phyloP scores from a whole-genome alignment of 148 eudicot genomes.

The Fagopyrum tataricum region DNA sequence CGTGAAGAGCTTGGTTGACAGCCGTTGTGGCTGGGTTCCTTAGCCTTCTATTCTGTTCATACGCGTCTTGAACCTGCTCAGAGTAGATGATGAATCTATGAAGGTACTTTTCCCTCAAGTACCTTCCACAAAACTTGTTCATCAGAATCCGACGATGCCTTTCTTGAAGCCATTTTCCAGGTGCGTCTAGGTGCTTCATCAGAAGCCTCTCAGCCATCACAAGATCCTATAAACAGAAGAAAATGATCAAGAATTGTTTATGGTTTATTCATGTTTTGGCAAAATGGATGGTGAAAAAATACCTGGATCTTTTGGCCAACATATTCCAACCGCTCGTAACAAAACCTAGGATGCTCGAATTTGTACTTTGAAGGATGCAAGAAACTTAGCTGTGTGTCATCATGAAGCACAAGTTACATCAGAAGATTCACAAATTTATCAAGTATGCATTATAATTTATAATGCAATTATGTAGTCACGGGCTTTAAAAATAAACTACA shows the following conservation, averaged over 20 bases:
- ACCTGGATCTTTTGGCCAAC: constrained; percentile 99
- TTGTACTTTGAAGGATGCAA: constrained; percentile 87
- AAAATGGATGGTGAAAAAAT: background rate
- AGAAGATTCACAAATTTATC: constrained; percentile 1
- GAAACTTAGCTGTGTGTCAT: constrained; percentile 60
- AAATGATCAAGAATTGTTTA: background rate
- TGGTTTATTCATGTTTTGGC: background rate
- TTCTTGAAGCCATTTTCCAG: constrained; percentile 79
- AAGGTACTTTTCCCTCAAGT: constrained; percentile 67
- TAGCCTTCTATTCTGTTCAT: constrained; percentile 77
- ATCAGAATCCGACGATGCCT: constrained; percentile 73
- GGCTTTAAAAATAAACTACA: too few relatives aligned
- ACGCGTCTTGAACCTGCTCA: constrained; percentile 76
- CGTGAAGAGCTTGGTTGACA: constrained; percentile 90
- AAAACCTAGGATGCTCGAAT: constrained; percentile 96
- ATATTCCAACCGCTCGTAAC: constrained; percentile 89
- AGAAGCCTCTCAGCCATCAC: constrained; percentile 96
- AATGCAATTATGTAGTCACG: too few relatives aligned
- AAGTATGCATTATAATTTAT: background rate
- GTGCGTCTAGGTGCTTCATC: constrained; percentile 96
- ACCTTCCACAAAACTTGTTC: constrained; percentile 95
- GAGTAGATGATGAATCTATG: constrained; percentile 86
- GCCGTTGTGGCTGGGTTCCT: constrained; percentile 91
- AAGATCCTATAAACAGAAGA: constrained; percentile 54
- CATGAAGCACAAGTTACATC: background rate